phyloP scores from a whole-genome alignment of 2,329 filamentous ascomycete species.

The Emergomyces orientalis region DNA sequence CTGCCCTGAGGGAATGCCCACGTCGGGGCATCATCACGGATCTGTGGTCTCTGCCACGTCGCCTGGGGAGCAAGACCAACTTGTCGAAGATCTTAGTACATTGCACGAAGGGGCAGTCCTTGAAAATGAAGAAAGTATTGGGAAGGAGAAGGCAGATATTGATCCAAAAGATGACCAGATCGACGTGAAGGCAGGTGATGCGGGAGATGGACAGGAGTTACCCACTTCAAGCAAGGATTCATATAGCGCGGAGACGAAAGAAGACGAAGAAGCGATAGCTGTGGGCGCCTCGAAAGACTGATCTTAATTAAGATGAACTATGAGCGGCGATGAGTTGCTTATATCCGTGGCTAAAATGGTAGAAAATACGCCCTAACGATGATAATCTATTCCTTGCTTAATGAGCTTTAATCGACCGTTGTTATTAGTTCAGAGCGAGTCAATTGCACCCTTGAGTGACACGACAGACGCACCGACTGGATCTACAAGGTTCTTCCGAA shows the following conservation, averaged over 20 bases:
- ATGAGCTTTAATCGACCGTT: background rate
- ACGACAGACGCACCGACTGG: background rate
- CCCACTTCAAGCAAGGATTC: constrained; percentile 12
- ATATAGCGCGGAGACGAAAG: constrained; percentile 12
- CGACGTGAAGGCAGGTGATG: constrained; percentile 17
- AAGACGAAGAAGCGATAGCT: constrained; percentile 8
- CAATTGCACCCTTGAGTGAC: background rate
- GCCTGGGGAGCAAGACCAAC: constrained; percentile 27
- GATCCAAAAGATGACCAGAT: background rate
- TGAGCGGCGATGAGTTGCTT: background rate
- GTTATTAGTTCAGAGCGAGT: background rate
- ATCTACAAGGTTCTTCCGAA: background rate
- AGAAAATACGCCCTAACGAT: background rate
- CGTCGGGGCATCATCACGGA: constrained; percentile 31
- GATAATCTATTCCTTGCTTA: background rate
- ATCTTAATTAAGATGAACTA: background rate
- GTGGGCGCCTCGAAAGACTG: background rate
- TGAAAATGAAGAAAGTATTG: constrained; percentile 20
- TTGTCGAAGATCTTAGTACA: constrained; percentile 30
- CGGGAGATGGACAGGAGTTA: constrained; percentile 16
- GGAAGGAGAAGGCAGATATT: background rate
- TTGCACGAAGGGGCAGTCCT: constrained; percentile 26
- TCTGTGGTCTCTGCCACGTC: constrained; percentile 29
- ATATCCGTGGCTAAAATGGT: background rate
- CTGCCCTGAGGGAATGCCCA: constrained; percentile 24